Base-by-base conservation (phyloP, 208 protist species). In the Leishmania turanica region DNA sequence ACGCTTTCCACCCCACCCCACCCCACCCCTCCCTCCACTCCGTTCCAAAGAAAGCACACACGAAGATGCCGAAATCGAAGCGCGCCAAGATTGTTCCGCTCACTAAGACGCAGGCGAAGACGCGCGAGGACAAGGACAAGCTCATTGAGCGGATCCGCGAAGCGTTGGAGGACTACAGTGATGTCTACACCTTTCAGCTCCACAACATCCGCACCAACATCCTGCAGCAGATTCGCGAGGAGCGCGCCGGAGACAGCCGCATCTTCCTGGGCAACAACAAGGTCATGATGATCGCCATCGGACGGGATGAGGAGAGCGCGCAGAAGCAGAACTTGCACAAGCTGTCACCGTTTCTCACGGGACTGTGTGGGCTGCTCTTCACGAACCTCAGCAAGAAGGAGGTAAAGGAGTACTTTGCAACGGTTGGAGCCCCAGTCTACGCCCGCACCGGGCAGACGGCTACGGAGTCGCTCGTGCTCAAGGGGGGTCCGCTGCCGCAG, bases 201-300 rank as follows among this genome's bases (percentile, higher is more conserved):
- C 89, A 93, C 80, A 98, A 98, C 89, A 89, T 96, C 6, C 91
- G 96, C 68, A 97, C 94, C 1, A 96, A 92, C 83, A 95, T 97
- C 83, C 87, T 98, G 13, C 96, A 99, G 88, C 88, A 97, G 72
- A 96, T 99, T 56, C 94, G 97, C 40, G 90, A 96, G 72, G 93
- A 97, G 81, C 96, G 91, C n/a, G 88, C 68, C 21, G 87, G 13
- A n/a, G 92, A 96, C 80, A 96, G 93, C 82, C 86, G 92, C 45
- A 85, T 99, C 53, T 99, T 99, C 79, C 87, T 99, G 21, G 98
- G 98, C 62, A 98, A 98, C 87, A 99, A 99, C 87, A 97, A 97
- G 76, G 85, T 99, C 53, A 98, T 99, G 92, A 88, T 89, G 83
- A 90, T 98, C 78, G 97, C 97, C 7, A 82, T 99, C 53, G 98